phyloP scores from a whole-genome alignment of 2,329 filamentous ascomycete genomes.

The Exophiala sp. region DNA sequence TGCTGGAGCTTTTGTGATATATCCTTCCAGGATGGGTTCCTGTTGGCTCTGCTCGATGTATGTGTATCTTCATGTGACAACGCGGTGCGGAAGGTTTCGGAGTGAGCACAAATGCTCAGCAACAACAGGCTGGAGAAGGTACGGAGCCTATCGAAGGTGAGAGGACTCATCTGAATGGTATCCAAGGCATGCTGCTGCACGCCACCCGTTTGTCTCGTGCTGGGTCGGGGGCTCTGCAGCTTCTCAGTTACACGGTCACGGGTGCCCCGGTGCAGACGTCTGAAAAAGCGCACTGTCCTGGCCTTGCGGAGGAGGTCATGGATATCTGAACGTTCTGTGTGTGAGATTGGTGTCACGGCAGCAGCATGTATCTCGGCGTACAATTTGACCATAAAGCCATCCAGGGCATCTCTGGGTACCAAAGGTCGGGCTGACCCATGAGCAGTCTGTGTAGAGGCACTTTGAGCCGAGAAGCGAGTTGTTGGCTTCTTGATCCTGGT shows the following conservation, averaged over 20 bases:
- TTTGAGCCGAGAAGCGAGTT: neutral
- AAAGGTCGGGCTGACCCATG: neutral
- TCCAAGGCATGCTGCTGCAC: neutral
- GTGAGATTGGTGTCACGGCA: neutral
- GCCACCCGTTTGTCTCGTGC: neutral
- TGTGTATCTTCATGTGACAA: neutral
- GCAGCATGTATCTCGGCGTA: slow-evolving; percentile 12
- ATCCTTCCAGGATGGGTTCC: neutral
- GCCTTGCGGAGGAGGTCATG: neutral
- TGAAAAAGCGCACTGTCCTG: neutral
- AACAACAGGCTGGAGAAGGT: slow-evolving; percentile 7
- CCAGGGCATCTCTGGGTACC: neutral
- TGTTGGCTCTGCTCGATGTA: neutral
- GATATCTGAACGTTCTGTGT: neutral
- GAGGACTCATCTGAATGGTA: neutral
- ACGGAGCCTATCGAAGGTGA: neutral
- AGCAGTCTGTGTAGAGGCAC: neutral
- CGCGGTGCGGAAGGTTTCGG: slow-evolving; percentile 11
- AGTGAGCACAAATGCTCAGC: slow-evolving; percentile 22
- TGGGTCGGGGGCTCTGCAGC: neutral
- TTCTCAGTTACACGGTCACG: neutral
- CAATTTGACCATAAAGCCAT: slow-evolving; percentile 6
- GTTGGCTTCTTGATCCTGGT: neutral
- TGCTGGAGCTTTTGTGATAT: neutral
- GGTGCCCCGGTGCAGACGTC: neutral